phyloP scores from a whole-genome alignment of 2,329 filamentous ascomycete genomes.

The Penicillium nordicum region DNA sequence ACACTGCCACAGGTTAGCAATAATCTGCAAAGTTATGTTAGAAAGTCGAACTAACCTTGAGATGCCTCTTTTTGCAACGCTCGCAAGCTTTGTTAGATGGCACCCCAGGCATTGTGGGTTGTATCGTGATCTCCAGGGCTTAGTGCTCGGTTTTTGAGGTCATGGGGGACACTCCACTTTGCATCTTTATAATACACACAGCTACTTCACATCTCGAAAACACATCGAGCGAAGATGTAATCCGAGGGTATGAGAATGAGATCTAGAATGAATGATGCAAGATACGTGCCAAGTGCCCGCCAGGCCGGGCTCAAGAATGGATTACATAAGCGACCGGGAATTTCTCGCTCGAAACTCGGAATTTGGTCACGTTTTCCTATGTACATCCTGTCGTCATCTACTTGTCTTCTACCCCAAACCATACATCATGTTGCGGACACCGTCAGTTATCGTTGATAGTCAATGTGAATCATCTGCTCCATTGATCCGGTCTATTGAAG shows the following conservation, averaged over 20 bases:
- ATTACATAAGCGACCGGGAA: not conserved
- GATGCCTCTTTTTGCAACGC: conserved; percentile 39
- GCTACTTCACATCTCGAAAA: conserved; percentile 5
- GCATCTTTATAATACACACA: not conserved
- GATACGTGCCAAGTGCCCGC: not conserved
- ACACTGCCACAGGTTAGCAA: conserved; percentile 27
- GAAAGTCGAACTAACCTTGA: conserved; percentile 30
- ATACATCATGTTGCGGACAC: conserved; percentile 5
- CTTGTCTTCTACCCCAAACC: not conserved
- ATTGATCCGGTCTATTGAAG: conserved; percentile 10
- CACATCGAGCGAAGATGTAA: not conserved
- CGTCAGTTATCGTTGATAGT: not conserved
- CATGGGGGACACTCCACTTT: not conserved
- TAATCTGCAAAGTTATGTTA: not conserved
- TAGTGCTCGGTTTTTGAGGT: not conserved
- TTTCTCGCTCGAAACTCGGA: conserved; percentile 4
- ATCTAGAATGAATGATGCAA: conserved; percentile 3
- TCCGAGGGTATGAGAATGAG: not conserved
- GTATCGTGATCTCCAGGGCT: not conserved
- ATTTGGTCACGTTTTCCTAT: not conserved
- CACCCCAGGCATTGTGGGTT: conserved; percentile 35
- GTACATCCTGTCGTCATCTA: conserved; percentile 10
- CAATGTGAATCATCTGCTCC: not conserved
- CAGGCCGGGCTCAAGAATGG: not conserved
- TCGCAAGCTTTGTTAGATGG: conserved; percentile 41